Evolutionary conservation across 192 early-diverging fungal species (phyloP), one percentile per base, ranked within the genome.

Genomic region (Kappamyces sp.): DNA sequence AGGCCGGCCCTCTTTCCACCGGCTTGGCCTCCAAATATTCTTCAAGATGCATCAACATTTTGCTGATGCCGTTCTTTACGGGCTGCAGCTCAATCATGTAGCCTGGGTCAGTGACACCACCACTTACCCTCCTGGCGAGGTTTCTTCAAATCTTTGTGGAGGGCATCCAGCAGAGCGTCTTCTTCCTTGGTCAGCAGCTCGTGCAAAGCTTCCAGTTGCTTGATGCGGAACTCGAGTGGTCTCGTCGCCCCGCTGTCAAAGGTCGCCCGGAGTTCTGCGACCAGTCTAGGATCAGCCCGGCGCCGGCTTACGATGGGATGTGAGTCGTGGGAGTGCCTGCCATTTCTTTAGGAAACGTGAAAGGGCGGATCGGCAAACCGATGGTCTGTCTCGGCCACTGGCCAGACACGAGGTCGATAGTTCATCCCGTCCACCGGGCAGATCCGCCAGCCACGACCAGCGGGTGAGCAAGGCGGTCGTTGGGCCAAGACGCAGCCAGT

Each of bases 191-290:
- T 52, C 23, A 68, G 40, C n/a, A 51, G 60, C 31, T 51, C 33
- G 51, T 64, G 63, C 46, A 72, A 58, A 13, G 15, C 57, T 2
- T 32, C 38, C 9, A 78, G 69, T 63, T 78, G 76, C 31, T 67
- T 12, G 34, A 53, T 58, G n/a, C 76, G 47, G 65, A 65, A 78
- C 31, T 31, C 49, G 15, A 73, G 3, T 8, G 70, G 46, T 12
- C 61, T 49, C 5, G 72, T 70, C 34, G 58, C 47, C 53, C 64
- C 67, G 57, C 51, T 67, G 35, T 40, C 41, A 60, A 65, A 78
- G 1, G 59, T 35, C n/a, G 41, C 34, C 5, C 76, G 72, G 34
- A 66, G 58, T n/a, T 36, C 33, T 1, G 51, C 49, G 12, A 75
- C 76, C 12, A 69, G 61, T 12, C n/a, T 54, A 13, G 52, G 52